Base-by-base conservation (phyloP, 2,329 filamentous ascomycete species). In the Fusarium marasasianum region DNA sequence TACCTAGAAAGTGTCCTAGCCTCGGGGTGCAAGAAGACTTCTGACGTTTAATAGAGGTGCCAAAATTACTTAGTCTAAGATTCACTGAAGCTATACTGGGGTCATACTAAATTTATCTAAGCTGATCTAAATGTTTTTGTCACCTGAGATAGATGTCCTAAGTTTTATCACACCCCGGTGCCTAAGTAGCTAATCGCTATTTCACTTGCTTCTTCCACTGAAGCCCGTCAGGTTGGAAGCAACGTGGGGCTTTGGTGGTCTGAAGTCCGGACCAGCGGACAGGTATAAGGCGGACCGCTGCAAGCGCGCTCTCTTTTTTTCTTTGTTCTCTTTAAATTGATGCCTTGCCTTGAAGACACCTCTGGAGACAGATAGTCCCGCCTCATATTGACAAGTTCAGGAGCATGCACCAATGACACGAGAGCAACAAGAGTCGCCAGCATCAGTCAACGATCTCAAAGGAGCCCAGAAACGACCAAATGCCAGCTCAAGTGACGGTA, bases 211-310 rank as follows among this genome's bases (percentile, higher is more conserved):
- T 62, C 26, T 57, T 33, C 47, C 62, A 58, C 57, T 68, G 71
- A 61, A 71, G 45, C 51, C 57, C 37, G 18, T 41, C 57, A 38
- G 11, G 33, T 47, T 38, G n/a, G 57, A 45, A 66, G 60, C 40
- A 54, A 48, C 57, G 69, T 73, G 61, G 63, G 65, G 71, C 51
- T 66, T 58, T 64, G 53, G 62, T 68, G 71, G 66, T 69, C 67
- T 76, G 68, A 73, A 76, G 62, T 66, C 72, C 77, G 77, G 76
- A 61, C 70, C 75, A 78, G 63, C 76, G 76, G 76, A 65, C 68
- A 65, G 68, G 55, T 56, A 68, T 57, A 66, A 63, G 48, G 70
- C 72, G 69, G 71, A 53, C 71, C 75, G 76, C 76, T 78, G 61
- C 47, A 73, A 68, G 71, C 76, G 67, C 57, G 48, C 43, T 69